Evolutionary conservation across 805 yeast genomes (phyloP), one percentile per base, ranked within the genome.

Genomic region (Yamadazyma endophytica): DNA sequence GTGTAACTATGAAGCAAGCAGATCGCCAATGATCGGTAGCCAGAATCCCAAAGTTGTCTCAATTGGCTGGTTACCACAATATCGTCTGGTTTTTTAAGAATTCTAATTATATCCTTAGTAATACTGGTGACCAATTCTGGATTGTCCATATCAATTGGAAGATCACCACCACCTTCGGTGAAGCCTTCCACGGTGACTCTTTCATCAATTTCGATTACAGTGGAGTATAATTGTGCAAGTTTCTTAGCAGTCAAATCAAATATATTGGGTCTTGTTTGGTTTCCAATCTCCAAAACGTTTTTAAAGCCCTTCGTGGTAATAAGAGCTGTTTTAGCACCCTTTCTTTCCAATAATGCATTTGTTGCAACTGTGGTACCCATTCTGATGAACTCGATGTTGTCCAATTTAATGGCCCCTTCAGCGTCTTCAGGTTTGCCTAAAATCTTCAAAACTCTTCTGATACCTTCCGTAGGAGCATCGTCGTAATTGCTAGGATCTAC

Each of bases 331-430:
- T 90, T 85, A 17, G 76, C 62, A 27, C 96, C 97, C 47, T 86
- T 87, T 39, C 97, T 70, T 49, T 88, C 96, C 37, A 88, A 64
- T 19, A 90, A 67, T 1, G 96, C 95, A 57, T 88, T 88, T 4
- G 96, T 88, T 4, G 96, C 96, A 9, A 86, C 88, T 0, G 95
- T 87, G 4, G 96, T 86, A 5, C 96, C 96, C 81, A 87, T 78
- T 35, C 95, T 67, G 28, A 86, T 74, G 21, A 77, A 71, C 31
- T 73, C 76, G 16, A 85, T 81, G 4, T 17, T 15, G 9, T 26
- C 29, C 18, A 84, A 68, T 37, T 18, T 86, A 36, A 7, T 86
- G 39, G 73, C 70, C 22, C 33, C 32, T 24, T 24, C 18, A 25
- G 36, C 40, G 4, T 87, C 79, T 29, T 82, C 82, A 9, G 50